Conservation (phyloP, 2,329 filamentous ascomycete genomes). For the Cercospora sp. region DNA sequence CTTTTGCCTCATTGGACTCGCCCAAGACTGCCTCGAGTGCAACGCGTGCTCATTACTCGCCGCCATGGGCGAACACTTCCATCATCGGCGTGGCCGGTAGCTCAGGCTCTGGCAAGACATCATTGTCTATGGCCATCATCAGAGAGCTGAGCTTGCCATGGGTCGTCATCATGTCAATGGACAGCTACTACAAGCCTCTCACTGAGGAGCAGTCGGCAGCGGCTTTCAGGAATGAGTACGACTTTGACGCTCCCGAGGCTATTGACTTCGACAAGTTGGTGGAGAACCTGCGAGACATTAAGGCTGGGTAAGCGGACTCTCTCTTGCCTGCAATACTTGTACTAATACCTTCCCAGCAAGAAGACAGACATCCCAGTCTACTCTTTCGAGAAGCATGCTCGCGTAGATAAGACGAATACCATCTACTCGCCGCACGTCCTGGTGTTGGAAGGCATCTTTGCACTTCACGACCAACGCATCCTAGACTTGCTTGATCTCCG, state of each 20-base stretch:
- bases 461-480: constrained; percentile 83
- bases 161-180: constrained; percentile 98
- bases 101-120: constrained; percentile 94
- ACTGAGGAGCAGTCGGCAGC: constrained; percentile 73
- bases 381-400: constrained; percentile 88
- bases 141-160: constrained; percentile 87
- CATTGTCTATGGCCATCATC: constrained; percentile 87
- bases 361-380: constrained; percentile 91
- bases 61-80: constrained; percentile 93
- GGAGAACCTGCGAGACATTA: constrained; percentile 76
- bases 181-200: constrained; percentile 95
- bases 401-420: constrained; percentile 74
- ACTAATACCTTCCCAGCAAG: constrained; percentile 55
- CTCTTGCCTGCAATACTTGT: background rate
- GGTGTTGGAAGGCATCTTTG: constrained; percentile 94
- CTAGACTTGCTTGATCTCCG: constrained; percentile 88
- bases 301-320: constrained; percentile 73
- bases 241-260: constrained; percentile 91
- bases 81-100: constrained; percentile 96
- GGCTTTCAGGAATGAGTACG: constrained; percentile 88
- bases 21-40: constrained; percentile 11
- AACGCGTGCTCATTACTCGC: constrained; percentile 71
- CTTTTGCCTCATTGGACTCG: constrained; percentile 23
- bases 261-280: constrained; percentile 93
- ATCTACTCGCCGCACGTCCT: constrained; percentile 97